A percentile compares a stretch with the other conserved stretches of the same genome.
Conservation (phyloP, 2,329 filamentous ascomycete genomes). For the Sclerotinia glacialis region DNA sequence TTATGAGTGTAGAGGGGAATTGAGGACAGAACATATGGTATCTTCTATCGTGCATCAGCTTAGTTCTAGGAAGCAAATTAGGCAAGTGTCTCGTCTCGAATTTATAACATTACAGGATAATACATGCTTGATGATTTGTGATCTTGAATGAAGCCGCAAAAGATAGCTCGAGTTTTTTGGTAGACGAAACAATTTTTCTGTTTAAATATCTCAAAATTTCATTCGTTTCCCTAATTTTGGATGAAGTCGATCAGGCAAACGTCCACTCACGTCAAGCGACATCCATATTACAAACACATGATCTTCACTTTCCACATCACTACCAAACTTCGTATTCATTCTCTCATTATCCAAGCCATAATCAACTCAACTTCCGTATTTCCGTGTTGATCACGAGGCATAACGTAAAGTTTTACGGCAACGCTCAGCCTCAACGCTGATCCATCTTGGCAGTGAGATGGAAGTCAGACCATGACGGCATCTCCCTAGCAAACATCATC, state of each 20-base stretch:
- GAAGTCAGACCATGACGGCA: slow-evolving; percentile 13
- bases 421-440: slow-evolving; percentile 4
- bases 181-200: background rate
- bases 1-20: slow-evolving; percentile 24
- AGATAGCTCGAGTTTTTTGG: no score
- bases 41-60: background rate
- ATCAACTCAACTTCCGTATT: background rate
- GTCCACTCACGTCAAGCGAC: background rate
- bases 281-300: background rate
- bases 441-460: slow-evolving; percentile 16
- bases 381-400: background rate
- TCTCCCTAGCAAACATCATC: background rate
- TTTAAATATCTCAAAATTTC: background rate
- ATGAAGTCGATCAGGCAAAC: background rate
- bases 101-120: background rate
- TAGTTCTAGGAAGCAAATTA: background rate
- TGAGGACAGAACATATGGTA: background rate
- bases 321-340: background rate
- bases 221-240: no score
- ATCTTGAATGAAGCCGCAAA: background rate
- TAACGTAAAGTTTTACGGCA: slow-evolving; percentile 6
- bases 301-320: background rate
- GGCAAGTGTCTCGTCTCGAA: background rate
- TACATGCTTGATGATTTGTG: background rate
- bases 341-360: slow-evolving; percentile 2